These are phyloP conservation scores for Austropuccinia psidii DNA, from an alignment of 1,284 basidiomycete species.

Conservation along the genomic window DNA sequence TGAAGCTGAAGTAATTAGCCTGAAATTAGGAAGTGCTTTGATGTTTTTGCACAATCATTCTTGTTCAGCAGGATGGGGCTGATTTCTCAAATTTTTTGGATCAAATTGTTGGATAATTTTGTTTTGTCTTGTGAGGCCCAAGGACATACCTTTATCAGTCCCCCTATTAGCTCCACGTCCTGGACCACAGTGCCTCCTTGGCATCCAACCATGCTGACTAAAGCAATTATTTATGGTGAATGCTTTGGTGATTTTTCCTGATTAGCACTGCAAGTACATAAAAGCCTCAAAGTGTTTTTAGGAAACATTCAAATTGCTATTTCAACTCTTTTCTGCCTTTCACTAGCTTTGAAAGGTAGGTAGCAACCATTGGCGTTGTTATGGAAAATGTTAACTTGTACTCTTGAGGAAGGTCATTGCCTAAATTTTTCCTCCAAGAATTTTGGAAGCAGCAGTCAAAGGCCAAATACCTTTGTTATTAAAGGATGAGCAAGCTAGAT, in stretches of 20 bases:
- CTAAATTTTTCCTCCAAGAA: too few relatives aligned
- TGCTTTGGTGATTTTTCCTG: not conserved
- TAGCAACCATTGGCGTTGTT: not conserved
- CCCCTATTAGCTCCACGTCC: not conserved
- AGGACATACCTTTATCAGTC: not conserved
- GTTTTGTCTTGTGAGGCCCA: not conserved
- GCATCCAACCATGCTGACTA: slow-evolving; percentile 12
- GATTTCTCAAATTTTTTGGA: slow-evolving; percentile 29
- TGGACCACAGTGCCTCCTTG: slow-evolving; percentile 4
- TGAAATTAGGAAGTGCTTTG: too few relatives aligned
- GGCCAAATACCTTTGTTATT: slow-evolving; percentile 15
- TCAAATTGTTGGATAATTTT: not conserved
- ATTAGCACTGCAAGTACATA: too few relatives aligned
- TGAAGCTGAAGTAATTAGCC: slow-evolving; percentile 13
- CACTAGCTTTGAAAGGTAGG: slow-evolving; percentile 9
- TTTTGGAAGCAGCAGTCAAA: not conserved
- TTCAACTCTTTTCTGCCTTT: slow-evolving; percentile 5
- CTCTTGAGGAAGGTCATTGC: not conserved
- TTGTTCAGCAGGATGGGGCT: not conserved
- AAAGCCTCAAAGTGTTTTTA: too few relatives aligned
- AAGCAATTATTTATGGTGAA: slow-evolving; percentile 7
- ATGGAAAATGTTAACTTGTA: not conserved
- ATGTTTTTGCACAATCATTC: not conserved
- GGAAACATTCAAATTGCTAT: not conserved
- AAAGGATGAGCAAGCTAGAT: not conserved